Conservation (phyloP, 106 monocot genomes). For the Phalaenopsis aphrodite region DNA sequence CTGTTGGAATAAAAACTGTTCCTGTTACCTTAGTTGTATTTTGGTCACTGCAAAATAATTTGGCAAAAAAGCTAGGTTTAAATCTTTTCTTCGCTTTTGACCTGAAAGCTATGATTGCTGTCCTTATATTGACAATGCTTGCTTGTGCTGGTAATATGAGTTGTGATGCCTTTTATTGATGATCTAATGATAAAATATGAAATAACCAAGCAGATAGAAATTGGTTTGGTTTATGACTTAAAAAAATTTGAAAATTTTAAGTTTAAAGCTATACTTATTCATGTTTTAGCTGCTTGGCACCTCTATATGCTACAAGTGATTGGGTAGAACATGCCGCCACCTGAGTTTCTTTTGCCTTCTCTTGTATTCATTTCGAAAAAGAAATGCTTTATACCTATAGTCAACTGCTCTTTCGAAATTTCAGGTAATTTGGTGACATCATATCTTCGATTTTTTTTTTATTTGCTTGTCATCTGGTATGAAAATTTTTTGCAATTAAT, state of each 20-base stretch:
- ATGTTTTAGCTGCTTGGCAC: too few species aligned
- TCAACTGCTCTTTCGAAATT: too few species aligned
- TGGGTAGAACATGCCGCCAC: too few species aligned
- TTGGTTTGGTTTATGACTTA: not conserved
- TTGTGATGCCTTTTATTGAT: not conserved
- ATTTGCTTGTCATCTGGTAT: too few species aligned
- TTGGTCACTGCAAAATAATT: not conserved
- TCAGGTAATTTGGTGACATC: too few species aligned
- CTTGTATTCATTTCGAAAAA: too few species aligned
- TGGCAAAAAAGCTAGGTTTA: not conserved
- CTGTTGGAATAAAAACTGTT: not conserved
- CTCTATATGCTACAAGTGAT: too few species aligned
- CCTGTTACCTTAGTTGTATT: not conserved
- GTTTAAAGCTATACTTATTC: too few species aligned
- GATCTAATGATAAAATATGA: not conserved
- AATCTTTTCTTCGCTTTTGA: not conserved
- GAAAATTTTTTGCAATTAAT: too few species aligned
- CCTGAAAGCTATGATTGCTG: not conserved
- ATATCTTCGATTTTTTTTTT: too few species aligned
- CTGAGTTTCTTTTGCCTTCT: too few species aligned
- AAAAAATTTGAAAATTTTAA: not conserved
- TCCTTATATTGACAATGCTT: not conserved
- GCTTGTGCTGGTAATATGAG: not conserved
- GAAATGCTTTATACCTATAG: too few species aligned
- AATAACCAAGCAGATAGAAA: not conserved